Conservation (phyloP, 768 basidiomycete species). For the Rhizopogon sp. region DNA sequence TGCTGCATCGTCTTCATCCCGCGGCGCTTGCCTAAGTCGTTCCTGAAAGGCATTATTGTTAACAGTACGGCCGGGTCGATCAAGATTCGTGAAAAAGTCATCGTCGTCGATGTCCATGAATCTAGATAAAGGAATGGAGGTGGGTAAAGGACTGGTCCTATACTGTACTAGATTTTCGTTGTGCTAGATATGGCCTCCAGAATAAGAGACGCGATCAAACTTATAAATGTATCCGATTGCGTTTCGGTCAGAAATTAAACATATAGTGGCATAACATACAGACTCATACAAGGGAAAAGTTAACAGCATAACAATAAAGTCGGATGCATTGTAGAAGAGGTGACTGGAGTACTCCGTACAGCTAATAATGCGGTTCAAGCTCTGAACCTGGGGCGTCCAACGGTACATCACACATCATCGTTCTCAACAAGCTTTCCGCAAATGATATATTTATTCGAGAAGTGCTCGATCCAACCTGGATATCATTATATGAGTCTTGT, state of each 20-base stretch:
- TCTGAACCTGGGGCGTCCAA: neutral
- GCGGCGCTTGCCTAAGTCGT: conserved; percentile 32
- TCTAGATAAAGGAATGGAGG: no score
- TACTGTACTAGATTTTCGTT: neutral
- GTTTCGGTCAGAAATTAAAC: neutral
- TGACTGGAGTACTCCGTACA: neutral
- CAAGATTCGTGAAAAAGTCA: conserved; percentile 24
- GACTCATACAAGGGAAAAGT: neutral
- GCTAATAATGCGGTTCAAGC: no score
- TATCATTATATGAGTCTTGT: neutral
- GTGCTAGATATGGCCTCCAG: neutral
- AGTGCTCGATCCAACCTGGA: conserved; percentile 90
- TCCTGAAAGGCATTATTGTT: conserved; percentile 23
- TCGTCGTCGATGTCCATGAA: conserved; percentile 21
- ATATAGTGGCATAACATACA: neutral
- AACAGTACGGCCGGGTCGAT: conserved; percentile 1
- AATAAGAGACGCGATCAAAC: neutral
- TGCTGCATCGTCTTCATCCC: conserved; percentile 24
- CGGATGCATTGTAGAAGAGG: neutral
- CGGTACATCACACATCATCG: conserved; percentile 34
- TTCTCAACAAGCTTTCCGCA: conserved; percentile 89
- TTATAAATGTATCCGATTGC: conserved; percentile 4
- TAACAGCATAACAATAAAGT: neutral
- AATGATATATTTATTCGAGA: conserved; percentile 86
- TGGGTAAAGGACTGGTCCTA: no score